A percentile compares a stretch with the other conserved stretches of the same genome.
phyloP scores from a whole-genome alignment of 768 basidiomycete species.

The Gyrodon lividus region DNA sequence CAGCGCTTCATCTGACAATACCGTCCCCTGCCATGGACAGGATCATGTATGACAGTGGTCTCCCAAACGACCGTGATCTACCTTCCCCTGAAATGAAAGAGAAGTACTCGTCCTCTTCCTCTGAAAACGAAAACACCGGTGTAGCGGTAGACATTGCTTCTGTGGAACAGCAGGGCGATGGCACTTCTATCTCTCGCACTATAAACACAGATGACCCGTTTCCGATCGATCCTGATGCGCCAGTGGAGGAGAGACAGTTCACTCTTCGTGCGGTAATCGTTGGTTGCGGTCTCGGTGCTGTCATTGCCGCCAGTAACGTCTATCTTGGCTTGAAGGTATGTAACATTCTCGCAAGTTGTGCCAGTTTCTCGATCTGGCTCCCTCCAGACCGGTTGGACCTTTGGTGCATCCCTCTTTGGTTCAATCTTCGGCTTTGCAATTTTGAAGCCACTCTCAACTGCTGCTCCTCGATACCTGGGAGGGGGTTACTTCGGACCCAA shows the following conservation, averaged over 20 bases:
- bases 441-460: conserved; percentile 52
- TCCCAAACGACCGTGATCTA: background rate
- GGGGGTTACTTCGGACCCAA: conserved; percentile 64
- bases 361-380: background rate
- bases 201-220: conserved; percentile 42
- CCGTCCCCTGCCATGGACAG: conserved; percentile 1
- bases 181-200: conserved; percentile 1
- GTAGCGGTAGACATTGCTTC: conserved; percentile 1
- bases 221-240: conserved; percentile 48
- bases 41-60: conserved; percentile 1
- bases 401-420: conserved; percentile 62
- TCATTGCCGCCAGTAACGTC: conserved; percentile 63
- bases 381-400: conserved; percentile 57
- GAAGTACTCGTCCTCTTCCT: conserved; percentile 2
- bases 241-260: conserved; percentile 44
- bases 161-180: conserved; percentile 6
- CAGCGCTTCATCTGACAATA: background rate
- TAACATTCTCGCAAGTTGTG: background rate
- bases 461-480: conserved; percentile 42
- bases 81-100: background rate
- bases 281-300: conserved; percentile 49
- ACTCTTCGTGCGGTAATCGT: conserved; percentile 52
- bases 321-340: conserved; percentile 59
- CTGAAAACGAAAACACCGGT: conserved; percentile 7
- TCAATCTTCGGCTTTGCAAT: conserved; percentile 44